These are phyloP conservation scores for Plasmopara muralis DNA, from an alignment of 352 stramenopile genomes.

Conservation along the genomic window DNA sequence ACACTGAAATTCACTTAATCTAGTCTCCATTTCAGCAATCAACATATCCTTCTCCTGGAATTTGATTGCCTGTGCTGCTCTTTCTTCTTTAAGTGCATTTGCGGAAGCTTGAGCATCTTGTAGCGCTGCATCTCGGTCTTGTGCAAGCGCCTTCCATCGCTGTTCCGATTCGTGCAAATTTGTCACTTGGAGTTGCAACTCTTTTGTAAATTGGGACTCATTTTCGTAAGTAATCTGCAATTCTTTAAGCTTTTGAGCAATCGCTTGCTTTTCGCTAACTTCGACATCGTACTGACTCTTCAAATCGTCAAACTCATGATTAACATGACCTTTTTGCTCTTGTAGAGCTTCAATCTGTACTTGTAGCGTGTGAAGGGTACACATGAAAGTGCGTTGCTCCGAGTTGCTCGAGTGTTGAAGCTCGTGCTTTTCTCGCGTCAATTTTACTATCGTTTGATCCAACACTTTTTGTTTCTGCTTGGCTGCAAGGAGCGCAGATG, in stretches of 20 bases:
- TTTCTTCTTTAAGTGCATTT: slow-evolving; percentile 9
- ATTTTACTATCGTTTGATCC: slow-evolving; percentile 33
- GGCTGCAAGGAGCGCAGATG: slow-evolving; percentile 29
- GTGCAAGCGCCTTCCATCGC: slow-evolving; percentile 5
- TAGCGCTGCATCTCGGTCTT: slow-evolving; percentile 10
- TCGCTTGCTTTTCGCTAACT: slow-evolving; percentile 10
- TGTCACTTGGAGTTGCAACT: slow-evolving; percentile 12
- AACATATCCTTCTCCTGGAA: slow-evolving; percentile 13
- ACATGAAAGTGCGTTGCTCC: slow-evolving; percentile 27
- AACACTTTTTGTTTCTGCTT: slow-evolving; percentile 59
- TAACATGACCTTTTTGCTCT: slow-evolving; percentile 23
- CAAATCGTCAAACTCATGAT: slow-evolving; percentile 24
- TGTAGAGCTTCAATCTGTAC: slow-evolving; percentile 30
- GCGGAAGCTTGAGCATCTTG: slow-evolving; percentile 9
- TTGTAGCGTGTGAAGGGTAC: slow-evolving; percentile 25
- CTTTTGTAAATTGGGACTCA: slow-evolving; percentile 9
- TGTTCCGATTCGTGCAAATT: slow-evolving; percentile 11
- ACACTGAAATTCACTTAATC: slow-evolving; percentile 8
- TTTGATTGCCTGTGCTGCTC: background rate
- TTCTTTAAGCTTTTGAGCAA: slow-evolving; percentile 7
- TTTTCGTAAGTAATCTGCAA: slow-evolving; percentile 13
- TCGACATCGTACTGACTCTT: slow-evolving; percentile 13
- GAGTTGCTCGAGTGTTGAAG: slow-evolving; percentile 36
- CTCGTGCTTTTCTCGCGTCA: slow-evolving; percentile 48
- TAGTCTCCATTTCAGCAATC: slow-evolving; percentile 1